Evolutionary conservation across 1,284 basidiomycete genomes (phyloP), one percentile per base, ranked within the genome.

Genomic region (Wallemia ichthyophaga): DNA sequence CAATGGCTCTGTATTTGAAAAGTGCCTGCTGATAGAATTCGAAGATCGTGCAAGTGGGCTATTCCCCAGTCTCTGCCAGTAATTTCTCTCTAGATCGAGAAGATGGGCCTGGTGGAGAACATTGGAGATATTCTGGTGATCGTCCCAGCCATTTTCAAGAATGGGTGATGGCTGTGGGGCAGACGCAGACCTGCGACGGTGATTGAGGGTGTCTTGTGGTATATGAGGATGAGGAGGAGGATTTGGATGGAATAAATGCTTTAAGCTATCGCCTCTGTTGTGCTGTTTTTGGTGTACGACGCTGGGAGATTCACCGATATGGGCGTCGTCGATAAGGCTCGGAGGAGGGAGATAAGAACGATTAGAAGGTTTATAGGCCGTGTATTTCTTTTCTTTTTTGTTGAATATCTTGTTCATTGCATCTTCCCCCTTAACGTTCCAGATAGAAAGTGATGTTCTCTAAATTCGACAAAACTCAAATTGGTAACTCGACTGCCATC

Each of bases 401-500:
- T 48, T 48, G n/a, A 48, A 48, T 48, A 48, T 17, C n/a, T 54
- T 24, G 11, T 23, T 58, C 58, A 55, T 56, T 26, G 53, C 31
- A 23, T 58, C 56, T 21, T 25, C 27, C 57, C 27, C 27, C 17
- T 17, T 15, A 54, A 1, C 69, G 92, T 88, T 71, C 94, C 94
- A 72, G 75, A 73, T 23, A 27, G 25, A 57, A 65, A 67, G 58
- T 65, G 67, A 61, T 63, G 65, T 25, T 61, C 62, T 7, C 27
- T 24, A 56, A 56, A 21, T 56, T 56, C 60, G 77, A 83, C 21
- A 80, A 86, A 62, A 80, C 82, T 31, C 92, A 99, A 68, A 80
- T 98, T 62, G 77, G 87, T 37, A 82, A 84, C 25, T 87, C 91
- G 65, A 91, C 88, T n/a, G 85, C 85, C 60, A 78, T 95, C 63